Conservation (phyloP, 805 yeast genomes). For the Saccharomycopsis fermentans region DNA sequence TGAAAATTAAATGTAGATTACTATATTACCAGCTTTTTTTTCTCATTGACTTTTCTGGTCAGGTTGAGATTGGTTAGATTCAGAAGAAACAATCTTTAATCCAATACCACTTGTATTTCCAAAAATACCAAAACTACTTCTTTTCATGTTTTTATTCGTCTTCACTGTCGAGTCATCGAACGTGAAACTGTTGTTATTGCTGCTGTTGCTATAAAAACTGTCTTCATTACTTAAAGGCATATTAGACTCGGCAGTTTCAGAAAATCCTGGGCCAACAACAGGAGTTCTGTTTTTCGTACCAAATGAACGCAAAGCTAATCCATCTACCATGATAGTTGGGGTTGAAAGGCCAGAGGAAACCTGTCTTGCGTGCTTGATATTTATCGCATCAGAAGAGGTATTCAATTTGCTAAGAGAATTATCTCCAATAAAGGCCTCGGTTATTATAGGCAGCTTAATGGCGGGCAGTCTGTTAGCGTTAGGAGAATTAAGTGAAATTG, state of each 20-base stretch:
- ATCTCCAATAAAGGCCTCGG: background rate
- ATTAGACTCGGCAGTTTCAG: background rate
- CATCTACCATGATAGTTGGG: constrained; percentile 19
- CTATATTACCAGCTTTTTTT: background rate
- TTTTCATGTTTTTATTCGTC: background rate
- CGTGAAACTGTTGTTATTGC: background rate
- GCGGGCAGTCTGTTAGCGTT: background rate
- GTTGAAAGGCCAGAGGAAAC: background rate
- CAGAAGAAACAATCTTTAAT: background rate
- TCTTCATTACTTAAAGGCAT: background rate
- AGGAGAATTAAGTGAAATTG: background rate
- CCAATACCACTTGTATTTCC: background rate
- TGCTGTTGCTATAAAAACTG: background rate
- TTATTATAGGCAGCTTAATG: background rate
- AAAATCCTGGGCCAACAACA: background rate
- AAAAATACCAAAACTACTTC: background rate
- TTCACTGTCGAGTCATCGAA: background rate
- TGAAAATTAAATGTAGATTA: too few species aligned
- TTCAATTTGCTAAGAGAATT: background rate
- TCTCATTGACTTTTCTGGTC: background rate
- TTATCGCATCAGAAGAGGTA: background rate
- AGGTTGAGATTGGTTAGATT: background rate
- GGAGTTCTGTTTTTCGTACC: constrained; percentile 13
- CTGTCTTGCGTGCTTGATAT: background rate
- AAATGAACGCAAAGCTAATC: constrained; percentile 16